Conservation (phyloP, 208 protist genomes). For the Plasmodiophora brassicae region DNA sequence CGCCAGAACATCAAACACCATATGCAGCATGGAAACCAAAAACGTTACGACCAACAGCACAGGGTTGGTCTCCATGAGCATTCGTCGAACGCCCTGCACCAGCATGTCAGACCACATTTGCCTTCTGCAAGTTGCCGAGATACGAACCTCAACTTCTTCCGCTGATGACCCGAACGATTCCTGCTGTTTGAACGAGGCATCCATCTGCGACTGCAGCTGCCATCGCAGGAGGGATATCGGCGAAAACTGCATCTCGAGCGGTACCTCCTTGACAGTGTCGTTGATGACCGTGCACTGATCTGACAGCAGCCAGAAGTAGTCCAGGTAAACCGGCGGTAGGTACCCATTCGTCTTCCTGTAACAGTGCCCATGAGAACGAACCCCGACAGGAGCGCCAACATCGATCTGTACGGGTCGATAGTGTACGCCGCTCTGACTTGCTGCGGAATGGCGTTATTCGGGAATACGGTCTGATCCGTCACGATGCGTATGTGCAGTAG, state of each 20-base stretch:
- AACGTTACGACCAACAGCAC: conserved; percentile 82
- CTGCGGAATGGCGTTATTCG: too few species aligned
- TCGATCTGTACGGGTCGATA: too few species aligned
- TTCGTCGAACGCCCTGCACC: conserved; percentile 57
- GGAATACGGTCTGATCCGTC: too few species aligned
- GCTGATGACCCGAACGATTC: background rate
- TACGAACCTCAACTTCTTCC: background rate
- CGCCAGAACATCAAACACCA: conserved; percentile 93
- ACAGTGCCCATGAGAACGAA: too few species aligned
- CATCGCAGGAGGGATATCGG: conserved; percentile 1
- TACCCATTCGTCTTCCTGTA: too few species aligned
- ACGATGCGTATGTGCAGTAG: too few species aligned
- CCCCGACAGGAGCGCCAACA: too few species aligned
- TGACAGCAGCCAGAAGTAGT: too few species aligned
- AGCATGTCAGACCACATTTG: background rate
- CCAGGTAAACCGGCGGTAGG: too few species aligned
- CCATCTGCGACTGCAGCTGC: conserved; percentile 8
- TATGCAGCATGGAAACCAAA: conserved; percentile 88
- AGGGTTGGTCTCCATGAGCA: conserved; percentile 90
- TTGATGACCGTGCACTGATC: background rate
- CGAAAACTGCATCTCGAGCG: background rate
- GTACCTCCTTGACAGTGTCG: background rate
- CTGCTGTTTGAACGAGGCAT: background rate
- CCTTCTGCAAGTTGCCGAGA: background rate
- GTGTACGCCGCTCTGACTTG: too few species aligned